Base-by-base conservation (phyloP, 2,329 filamentous ascomycete species). In the Diaporthe capsici region DNA sequence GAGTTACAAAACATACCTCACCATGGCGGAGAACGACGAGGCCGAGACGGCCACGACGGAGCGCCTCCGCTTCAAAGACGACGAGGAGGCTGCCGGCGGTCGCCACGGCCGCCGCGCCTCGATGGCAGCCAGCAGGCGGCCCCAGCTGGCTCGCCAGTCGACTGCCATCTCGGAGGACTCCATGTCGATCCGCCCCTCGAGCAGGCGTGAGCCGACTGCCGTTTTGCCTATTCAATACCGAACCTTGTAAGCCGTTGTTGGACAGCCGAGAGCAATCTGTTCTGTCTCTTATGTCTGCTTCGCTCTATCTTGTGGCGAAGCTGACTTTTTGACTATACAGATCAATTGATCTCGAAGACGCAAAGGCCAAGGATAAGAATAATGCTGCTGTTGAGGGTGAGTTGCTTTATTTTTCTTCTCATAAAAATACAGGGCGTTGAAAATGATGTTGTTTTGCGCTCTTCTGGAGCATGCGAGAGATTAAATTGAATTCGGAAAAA, bases 321-420 rank as follows among this genome's bases (percentile, higher is more conserved):
- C 78, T 76, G 70, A 77, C 49, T 28, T 72, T 49, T 73, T 71
- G 57, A 49, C 70, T 37, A 10, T 37, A 74, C 74, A 85, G 87
- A n/a, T 89, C 88, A 5, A 90, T 88, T 77, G 86, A 90, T 70
- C 90, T 92, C 79, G 87, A 88, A 20, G 89, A 91, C 75, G 86
- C 87, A 58, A 88, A 88, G 77, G 86, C 86, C 72, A 86, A 86
- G 55, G 84, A 87, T 1, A 84, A 87, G 55, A 86, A 87, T 77
- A 84, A 85, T 53, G 81, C 82, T 47, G 81, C 82, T 4, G 84
- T 86, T 3, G 88, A 84, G 80, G 87, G 87, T 86, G 82, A 75
- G 76, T 74, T 53, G 49, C 47, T 51, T 57, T 49, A 17, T 25
- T 55, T 28, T 51, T 75, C 39, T 63, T n/a, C 17, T 51, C 15